Base-by-base conservation (phyloP, 108 stramenopile species). In the Seminavis robusta region DNA sequence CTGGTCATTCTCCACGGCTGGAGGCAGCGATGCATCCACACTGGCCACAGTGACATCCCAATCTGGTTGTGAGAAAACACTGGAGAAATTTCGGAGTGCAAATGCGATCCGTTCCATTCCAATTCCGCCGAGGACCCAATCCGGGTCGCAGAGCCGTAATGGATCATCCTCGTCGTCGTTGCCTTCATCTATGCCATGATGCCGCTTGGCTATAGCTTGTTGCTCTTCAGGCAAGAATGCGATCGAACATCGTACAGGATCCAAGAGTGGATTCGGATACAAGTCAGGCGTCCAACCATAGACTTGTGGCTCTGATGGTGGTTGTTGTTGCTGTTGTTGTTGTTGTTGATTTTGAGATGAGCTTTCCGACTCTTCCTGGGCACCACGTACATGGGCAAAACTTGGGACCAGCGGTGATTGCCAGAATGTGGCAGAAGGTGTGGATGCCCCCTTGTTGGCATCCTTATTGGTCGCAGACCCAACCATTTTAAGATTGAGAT, bases 51-150 rank as follows among this genome's bases (percentile, higher is more conserved):
- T 47, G 6, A 11, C 24, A 9, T 34, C 33, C 9, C 16, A 16
- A 8, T 19, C 15, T 34, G 34, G 13, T 11, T 34, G 13, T 23
- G 29, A 41, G 32, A 67, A 74, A 5, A 33, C 36, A 29, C 41
- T 17, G 4, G 73, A 49, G 52, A 80, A 80, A 48, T 75, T 67
- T 17, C 30, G 23, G 66, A 80, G 46, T 6, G 52, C 47, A 5
- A 32, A 2, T 0, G 73, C 73, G 49, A 80, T 67, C 59, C 65
- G 38, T 50, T 80, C 67, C 45, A 80, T 45, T 48, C 68, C 67
- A 9, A 54, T 21, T 8, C 73, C 70, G 15, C 79, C 79, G 36
- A 80, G 31, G 0, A 80, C 79, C 79, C 79, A 80, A 63, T 80
- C 79, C 2, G 79, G 79, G 61, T 80, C 79, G 51, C 79, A 80